A percentile compares a stretch with the other conserved stretches of the same genome.
Conservation (phyloP, 1,284 basidiomycete genomes). For the Tetrapyrgos nigripes region DNA sequence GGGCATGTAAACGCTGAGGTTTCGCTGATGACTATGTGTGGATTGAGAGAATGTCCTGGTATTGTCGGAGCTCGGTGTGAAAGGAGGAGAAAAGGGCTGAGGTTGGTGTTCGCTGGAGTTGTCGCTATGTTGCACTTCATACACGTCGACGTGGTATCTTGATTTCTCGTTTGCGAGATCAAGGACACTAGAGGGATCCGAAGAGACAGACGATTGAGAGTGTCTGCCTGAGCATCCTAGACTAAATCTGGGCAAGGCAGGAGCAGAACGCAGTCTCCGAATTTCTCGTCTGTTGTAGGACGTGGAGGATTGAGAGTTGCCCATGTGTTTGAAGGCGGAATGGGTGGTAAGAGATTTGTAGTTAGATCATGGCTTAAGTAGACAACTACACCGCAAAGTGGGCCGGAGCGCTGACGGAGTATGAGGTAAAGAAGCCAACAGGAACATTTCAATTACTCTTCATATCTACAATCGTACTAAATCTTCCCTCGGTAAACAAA, state of each 20-base stretch:
- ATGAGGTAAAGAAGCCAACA: slow-evolving; percentile 7
- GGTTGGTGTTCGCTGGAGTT: slow-evolving; percentile 26
- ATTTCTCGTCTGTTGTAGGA: slow-evolving; percentile 5
- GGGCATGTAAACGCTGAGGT: slow-evolving; percentile 34
- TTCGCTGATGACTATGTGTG: neutral
- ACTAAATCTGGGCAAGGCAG: slow-evolving; percentile 41
- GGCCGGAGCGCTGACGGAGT: slow-evolving; percentile 2
- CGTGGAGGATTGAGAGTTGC: slow-evolving; percentile 18
- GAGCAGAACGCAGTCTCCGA: slow-evolving; percentile 20
- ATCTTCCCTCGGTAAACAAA: neutral
- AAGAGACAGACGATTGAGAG: slow-evolving; percentile 34
- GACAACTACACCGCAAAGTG: neutral
- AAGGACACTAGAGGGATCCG: slow-evolving; percentile 12
- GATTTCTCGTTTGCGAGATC: slow-evolving; percentile 24
- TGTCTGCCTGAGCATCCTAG: slow-evolving; percentile 41
- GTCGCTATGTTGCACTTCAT: neutral
- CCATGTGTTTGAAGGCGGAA: slow-evolving; percentile 12
- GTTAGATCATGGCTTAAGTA: slow-evolving; percentile 7
- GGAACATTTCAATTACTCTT: neutral
- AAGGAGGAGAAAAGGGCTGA: slow-evolving; percentile 13
- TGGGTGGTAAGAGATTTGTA: slow-evolving; percentile 1
- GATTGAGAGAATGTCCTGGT: slow-evolving; percentile 7
- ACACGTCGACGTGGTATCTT: slow-evolving; percentile 34
- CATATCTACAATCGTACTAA: neutral
- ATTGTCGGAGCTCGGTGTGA: slow-evolving; percentile 7